Evolutionary conservation across 768 basidiomycete species (phyloP).

Genomic region (Lentinula raphanica): DNA sequence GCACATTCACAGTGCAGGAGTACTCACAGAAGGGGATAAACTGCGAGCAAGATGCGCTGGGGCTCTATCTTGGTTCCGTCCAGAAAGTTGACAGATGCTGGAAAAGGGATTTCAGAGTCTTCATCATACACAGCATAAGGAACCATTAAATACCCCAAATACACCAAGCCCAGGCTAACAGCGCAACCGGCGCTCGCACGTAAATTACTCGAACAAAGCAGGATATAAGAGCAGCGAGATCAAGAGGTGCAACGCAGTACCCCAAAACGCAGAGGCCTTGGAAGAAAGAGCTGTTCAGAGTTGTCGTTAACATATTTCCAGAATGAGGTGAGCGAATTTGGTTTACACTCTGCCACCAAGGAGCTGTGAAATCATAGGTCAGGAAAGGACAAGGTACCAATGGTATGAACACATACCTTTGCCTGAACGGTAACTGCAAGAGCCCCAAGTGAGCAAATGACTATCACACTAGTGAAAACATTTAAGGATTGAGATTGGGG

Average conservation of each 20-base stretch:
- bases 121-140: neutral
- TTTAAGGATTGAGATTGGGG: conserved; percentile 77
- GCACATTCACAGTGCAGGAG: conserved; percentile 1
- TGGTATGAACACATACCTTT: conserved; percentile 48
- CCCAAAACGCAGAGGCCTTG: conserved; percentile 93
- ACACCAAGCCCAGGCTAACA: conserved; percentile 91
- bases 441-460: conserved; percentile 87
- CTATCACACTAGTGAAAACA: conserved; percentile 92
- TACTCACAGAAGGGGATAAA: conserved; percentile 92
- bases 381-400: neutral
- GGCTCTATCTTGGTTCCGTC: conserved; percentile 93
- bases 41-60: conserved; percentile 85
- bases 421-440: conserved; percentile 93
- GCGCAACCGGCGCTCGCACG: conserved; percentile 79
- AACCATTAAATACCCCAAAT: conserved; percentile 82
- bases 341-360: conserved; percentile 79
- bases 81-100: conserved; percentile 92
- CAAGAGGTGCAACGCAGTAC: conserved; percentile 90
- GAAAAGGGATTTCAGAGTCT: conserved; percentile 4
- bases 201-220: conserved; percentile 84
- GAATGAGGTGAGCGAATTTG: neutral
- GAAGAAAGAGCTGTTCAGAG: conserved; percentile 73
- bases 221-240: conserved; percentile 84
- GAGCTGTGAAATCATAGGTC: conserved; percentile 37
- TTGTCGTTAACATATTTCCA: conserved; percentile 1